Evolutionary conservation across 306 rosid genomes (phyloP), one percentile per base, ranked within the genome.

Genomic region (Echinosophora koreensis): DNA sequence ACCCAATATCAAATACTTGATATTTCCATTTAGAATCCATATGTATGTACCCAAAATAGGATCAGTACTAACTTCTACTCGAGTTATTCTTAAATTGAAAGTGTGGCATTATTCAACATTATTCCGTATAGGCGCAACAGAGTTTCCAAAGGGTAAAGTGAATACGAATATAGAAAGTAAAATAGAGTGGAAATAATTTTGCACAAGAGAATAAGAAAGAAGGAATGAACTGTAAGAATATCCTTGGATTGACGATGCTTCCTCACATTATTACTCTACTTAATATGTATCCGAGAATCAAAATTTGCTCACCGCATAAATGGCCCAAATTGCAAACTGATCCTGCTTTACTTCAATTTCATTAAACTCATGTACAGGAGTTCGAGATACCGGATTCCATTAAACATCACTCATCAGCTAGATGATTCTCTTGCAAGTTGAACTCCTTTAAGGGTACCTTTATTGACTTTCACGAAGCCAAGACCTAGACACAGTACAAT

Each of bases 311-410:
- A 57, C 44, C 62, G 58, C 69, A 71, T 46, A 55, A 55, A 66
- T 39, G 41, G 46, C 11, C 78, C 78, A 67, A 71, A 71, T 28
- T 34, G 77, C 64, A 30, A 32, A 69, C 18, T 14, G 15, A 55
- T 70, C 47, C 77, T 86, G 65, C 77, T 75, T 80, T 71, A 52
- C 28, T 66, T 66, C 37, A 16, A 78, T 82, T 82, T 56, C 82
- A 68, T 81, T 51, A 65, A 44, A 82, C 22, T 46, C 17, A 41
- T 17, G 39, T 38, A 49, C 51, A 77, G 80, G 89, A 80, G 81
- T 88, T 77, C 66, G 83, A 88, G 84, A 88, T 87, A 84, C 87
- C 89, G 69, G 76, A 82, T 77, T 86, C 89, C 79, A 9, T 11
- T 49, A 68, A 64, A 61, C 54, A 71, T 57, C 56, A 81, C 76